These are phyloP conservation scores for Oryza meridionalis DNA, from an alignment of 176 grass and related monocot species.

Conservation along the genomic window DNA sequence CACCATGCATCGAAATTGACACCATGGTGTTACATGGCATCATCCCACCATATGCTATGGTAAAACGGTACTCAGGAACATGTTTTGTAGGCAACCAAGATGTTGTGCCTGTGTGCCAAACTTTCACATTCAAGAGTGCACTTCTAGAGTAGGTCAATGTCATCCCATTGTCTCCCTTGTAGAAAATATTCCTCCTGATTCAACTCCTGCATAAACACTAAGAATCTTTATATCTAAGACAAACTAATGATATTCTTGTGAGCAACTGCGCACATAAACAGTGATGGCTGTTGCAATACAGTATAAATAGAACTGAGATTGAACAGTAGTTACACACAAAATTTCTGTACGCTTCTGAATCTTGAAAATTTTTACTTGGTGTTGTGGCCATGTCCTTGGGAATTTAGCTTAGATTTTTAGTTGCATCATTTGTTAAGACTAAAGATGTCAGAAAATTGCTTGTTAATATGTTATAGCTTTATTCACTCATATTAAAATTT, in stretches of 20 bases:
- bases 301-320: neutral
- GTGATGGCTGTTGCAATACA: neutral
- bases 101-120: neutral
- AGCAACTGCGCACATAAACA: neutral
- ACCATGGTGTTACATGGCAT: neutral
- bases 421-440: neutral
- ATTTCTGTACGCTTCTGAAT: neutral
- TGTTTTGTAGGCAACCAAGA: neutral
- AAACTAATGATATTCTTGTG: neutral
- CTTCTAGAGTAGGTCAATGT: neutral
- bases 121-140: neutral
- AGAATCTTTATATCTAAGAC: neutral
- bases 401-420: neutral
- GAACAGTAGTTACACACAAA: neutral
- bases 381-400: neutral
- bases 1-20: neutral
- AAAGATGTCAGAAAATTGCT: neutral
- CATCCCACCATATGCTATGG: neutral
- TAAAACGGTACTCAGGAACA: neutral
- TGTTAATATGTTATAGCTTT: neutral
- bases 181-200: neutral
- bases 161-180: neutral
- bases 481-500: neutral
- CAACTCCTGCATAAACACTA: neutral
- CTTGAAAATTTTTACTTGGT: constrained; percentile 2